A percentile compares a stretch with the other conserved stretches of the same genome.
These are phyloP conservation scores for Remersonia thermophila DNA, from an alignment of 2,329 filamentous ascomycete species.

Conservation along the genomic window DNA sequence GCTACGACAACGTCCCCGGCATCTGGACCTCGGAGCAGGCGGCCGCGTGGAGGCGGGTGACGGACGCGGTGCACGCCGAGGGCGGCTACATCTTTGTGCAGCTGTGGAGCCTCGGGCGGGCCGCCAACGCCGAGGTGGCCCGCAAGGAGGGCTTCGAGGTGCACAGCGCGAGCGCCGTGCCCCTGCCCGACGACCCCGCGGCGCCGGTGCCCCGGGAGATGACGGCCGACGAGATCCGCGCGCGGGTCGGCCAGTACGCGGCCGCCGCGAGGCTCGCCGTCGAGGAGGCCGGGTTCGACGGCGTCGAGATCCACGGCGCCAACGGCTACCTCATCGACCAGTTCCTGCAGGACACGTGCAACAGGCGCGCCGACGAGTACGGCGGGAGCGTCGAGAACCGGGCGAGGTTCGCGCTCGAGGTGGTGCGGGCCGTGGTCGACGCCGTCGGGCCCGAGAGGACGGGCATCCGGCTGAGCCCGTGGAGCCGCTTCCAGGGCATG, in stretches of 20 bases:
- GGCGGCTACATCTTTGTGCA: conserved; percentile 50
- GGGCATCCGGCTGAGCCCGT: conserved; percentile 44
- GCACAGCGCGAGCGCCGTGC: conserved; percentile 28
- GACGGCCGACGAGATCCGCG: conserved; percentile 40
- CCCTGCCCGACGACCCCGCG: conserved; percentile 31
- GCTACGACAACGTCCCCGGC: conserved; percentile 38
- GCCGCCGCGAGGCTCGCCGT: conserved; percentile 36
- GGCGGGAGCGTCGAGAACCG: conserved; percentile 40
- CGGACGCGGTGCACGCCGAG: conserved; percentile 48
- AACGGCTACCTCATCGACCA: conserved; percentile 49
- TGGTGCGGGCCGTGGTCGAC: conserved; percentile 35
- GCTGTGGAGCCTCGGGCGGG: conserved; percentile 36
- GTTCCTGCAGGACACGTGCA: conserved; percentile 40
- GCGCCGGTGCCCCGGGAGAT: conserved; percentile 26
- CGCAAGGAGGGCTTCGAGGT: conserved; percentile 26
- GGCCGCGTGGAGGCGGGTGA: conserved; percentile 45
- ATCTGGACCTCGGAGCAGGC: conserved; percentile 44
- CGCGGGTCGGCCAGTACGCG: conserved; percentile 40
- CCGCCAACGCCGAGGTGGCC: conserved; percentile 17
- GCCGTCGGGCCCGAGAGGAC: conserved; percentile 27
- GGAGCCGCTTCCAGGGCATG: conserved; percentile 31
- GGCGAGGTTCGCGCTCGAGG: conserved; percentile 38
- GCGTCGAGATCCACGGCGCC: conserved; percentile 34
- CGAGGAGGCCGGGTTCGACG: conserved; percentile 34
- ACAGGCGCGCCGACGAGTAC: conserved; percentile 42